Base-by-base conservation (phyloP, 2,329 filamentous ascomycete species). In the Exophiala viscosa region DNA sequence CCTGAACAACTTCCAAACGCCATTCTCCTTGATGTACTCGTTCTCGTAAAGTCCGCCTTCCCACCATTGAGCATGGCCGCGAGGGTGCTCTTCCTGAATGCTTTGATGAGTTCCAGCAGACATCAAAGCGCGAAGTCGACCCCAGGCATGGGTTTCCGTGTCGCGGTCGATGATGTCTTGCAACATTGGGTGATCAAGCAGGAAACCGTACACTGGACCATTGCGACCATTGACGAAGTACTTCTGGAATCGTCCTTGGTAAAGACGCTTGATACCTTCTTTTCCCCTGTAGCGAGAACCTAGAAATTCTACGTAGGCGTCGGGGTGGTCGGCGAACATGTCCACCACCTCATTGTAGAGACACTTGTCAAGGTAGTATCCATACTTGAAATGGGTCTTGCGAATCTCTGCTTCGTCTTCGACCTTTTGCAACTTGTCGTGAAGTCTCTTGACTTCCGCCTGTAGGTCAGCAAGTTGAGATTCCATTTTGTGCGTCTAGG, bases 281-380 rank as follows among this genome's bases (percentile, higher is more conserved):
- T 78, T 79, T 48, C 73, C 71, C 50, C 73, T 73, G 66, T 79
- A 81, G 34, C 77, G 74, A 3, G 75, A 76, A 23, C 77, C 77
- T 1, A 81, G 73, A 60, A 82, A 82, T 63, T 82, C 77, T 47
- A 80, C 77, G 58, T 75, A 80, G 15, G 77, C 74, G 48, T 79
- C 77, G 0, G 76, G 74, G 53, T 78, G 72, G 64, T 81, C 70
- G 9, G 78, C 69, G 64, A 74, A 81, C 62, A 82, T 75, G 45
- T 74, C 69, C 11, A 73, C 70, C 5, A 75, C 77, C 68, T 81
- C 76, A 57, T 79, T 73, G 66, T 81, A 82, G 1, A 82, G 69
- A 54, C 78, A 82, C 58, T 82, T 82, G 67, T 82, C 79, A 20
- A 82, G 69, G 62, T 81, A 82, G 64, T 82, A 81, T 20, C 78